Evolutionary conservation across 2,329 filamentous ascomycete species (phyloP).

Genomic region (Phaeoacremonium minimum): DNA sequence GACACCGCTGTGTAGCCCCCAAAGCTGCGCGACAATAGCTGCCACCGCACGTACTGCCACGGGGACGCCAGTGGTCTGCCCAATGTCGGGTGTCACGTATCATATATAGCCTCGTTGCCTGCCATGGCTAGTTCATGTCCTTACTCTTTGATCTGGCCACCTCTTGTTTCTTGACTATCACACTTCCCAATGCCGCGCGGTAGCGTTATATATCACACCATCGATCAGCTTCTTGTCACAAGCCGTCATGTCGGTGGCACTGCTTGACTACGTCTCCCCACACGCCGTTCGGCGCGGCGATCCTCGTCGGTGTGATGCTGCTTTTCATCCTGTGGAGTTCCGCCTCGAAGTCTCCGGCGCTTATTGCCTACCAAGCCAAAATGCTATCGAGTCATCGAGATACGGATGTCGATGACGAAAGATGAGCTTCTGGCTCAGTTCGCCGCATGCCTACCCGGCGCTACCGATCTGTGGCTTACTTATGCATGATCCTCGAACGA

Average conservation of each 20-base stretch:
- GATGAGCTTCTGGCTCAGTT: neutral
- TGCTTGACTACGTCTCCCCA: neutral
- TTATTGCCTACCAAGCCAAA: neutral
- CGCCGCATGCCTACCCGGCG: neutral
- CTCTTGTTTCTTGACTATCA: neutral
- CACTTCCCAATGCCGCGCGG: neutral
- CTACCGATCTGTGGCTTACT: neutral
- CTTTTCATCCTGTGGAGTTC: neutral
- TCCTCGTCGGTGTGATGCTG: neutral
- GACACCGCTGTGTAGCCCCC: too few relatives aligned
- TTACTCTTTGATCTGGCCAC: neutral
- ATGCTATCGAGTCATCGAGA: neutral
- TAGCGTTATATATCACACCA: neutral
- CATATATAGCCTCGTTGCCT: too few relatives aligned
- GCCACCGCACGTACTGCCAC: too few relatives aligned
- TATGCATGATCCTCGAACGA: neutral
- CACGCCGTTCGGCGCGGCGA: neutral
- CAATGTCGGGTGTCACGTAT: too few relatives aligned
- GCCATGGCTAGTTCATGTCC: too few relatives aligned
- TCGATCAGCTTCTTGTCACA: neutral
- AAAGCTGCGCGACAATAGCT: too few relatives aligned
- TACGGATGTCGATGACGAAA: neutral
- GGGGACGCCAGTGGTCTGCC: too few relatives aligned
- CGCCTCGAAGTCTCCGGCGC: neutral
- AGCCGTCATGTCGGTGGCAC: neutral